Evolutionary conservation across 148 eudicot genomes (phyloP).

Genomic region (Vaccinium darrowii): DNA sequence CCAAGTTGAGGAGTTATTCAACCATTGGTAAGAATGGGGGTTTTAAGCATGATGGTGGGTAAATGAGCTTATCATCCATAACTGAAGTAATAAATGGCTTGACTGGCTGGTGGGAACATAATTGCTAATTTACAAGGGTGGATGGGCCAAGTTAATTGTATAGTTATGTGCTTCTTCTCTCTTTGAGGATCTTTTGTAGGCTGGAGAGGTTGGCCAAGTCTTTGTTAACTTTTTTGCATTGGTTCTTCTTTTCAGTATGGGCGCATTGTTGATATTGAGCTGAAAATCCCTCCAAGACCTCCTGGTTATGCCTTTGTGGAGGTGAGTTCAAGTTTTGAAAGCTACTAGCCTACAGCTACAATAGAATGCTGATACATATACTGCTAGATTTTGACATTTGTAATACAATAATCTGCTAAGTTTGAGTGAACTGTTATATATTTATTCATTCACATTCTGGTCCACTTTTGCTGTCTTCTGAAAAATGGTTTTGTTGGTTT

Average conservation of each 20-base stretch:
- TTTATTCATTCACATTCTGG: not conserved
- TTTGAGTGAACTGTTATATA: not conserved
- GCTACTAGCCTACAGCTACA: not conserved
- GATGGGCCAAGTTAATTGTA: not conserved
- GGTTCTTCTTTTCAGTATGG: conserved; percentile 71
- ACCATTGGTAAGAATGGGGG: not conserved
- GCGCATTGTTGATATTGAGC: conserved; percentile 70
- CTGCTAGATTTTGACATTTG: not conserved
- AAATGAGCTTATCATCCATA: not conserved
- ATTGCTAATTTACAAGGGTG: not conserved
- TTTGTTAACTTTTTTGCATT: not conserved
- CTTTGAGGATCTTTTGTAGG: not conserved
- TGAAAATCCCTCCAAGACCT: conserved; percentile 83
- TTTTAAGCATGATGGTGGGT: not conserved
- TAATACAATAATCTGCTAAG: too few relatives aligned
- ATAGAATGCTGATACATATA: not conserved
- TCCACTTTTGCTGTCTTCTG: not conserved
- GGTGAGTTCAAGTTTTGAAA: conserved; percentile 41
- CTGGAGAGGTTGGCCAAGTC: not conserved
- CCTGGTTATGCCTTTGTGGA: conserved; percentile 95
- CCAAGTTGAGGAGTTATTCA: not conserved
- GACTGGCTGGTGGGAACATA: not conserved
- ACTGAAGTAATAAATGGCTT: not conserved
- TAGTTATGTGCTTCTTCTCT: not conserved
- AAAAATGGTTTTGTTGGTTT: not conserved